phyloP scores from a whole-genome alignment of 352 stramenopile species.

The Phytophthora hybrid region DNA sequence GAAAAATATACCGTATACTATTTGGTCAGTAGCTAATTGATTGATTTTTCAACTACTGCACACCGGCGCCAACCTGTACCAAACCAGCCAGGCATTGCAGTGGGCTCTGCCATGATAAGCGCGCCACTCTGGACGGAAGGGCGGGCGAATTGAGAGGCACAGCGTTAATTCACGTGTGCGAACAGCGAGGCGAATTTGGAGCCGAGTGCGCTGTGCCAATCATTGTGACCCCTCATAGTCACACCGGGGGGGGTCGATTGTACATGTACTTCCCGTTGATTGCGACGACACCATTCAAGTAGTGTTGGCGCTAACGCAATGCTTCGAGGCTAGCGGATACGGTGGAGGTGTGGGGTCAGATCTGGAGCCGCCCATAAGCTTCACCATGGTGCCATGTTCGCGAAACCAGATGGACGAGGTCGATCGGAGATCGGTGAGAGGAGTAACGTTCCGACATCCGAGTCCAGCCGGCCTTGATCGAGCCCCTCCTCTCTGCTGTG shows the following conservation, averaged over 20 bases:
- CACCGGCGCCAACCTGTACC: slow-evolving; percentile 3
- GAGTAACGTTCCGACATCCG: neutral
- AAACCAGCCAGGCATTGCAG: slow-evolving; percentile 3
- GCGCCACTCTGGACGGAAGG: slow-evolving; percentile 14
- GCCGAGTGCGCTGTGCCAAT: slow-evolving; percentile 2
- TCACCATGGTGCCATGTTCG: neutral
- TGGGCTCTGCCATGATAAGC: neutral
- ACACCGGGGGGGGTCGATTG: too few relatives aligned
- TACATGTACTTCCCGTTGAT: neutral
- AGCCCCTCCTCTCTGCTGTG: neutral
- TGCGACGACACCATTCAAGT: neutral
- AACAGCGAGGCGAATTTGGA: slow-evolving; percentile 10
- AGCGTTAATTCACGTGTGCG: slow-evolving; percentile 1
- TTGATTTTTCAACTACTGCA: neutral
- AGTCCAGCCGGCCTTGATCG: neutral
- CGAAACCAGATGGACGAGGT: neutral
- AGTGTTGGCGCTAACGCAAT: neutral
- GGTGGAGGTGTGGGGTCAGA: neutral
- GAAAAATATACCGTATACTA: too few relatives aligned
- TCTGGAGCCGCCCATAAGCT: neutral
- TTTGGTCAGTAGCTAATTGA: neutral
- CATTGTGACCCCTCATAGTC: neutral
- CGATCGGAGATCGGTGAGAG: neutral
- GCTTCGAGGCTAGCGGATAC: neutral
- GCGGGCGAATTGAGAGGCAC: slow-evolving; percentile 14